Evolutionary conservation across 345 rosid species (phyloP).

Genomic region (Rhodamnia rubescens): DNA sequence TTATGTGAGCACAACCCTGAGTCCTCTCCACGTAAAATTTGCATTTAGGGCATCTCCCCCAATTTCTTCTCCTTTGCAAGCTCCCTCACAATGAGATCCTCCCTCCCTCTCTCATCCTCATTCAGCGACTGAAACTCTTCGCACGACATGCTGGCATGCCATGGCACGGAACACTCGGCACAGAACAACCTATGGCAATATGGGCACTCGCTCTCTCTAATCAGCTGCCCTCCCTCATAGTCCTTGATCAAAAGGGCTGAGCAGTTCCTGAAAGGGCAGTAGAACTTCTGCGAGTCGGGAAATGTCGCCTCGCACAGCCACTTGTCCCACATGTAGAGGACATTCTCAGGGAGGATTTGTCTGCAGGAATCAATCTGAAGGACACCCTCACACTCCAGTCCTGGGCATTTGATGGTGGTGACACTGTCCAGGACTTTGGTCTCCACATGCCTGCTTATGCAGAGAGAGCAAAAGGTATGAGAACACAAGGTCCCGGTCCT

Average conservation of each 20-base stretch:
- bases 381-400: constrained; percentile 20
- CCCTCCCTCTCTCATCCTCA: constrained; percentile 22
- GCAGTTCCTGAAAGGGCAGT: constrained; percentile 73
- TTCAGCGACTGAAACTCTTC: constrained; percentile 18
- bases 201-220: constrained; percentile 55
- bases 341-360: constrained; percentile 23
- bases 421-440: constrained; percentile 15
- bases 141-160: constrained; percentile 26
- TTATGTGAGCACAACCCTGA: constrained; percentile 29
- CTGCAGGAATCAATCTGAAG: constrained; percentile 38
- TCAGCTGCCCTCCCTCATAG: constrained; percentile 3
- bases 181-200: constrained; percentile 48
- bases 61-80: constrained; percentile 24
- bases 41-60: constrained; percentile 36
- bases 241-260: constrained; percentile 37
- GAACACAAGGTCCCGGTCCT: constrained; percentile 13
- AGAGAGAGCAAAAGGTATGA: constrained; percentile 41
- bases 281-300: constrained; percentile 12
- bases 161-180: constrained; percentile 22
- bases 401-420: constrained; percentile 40
- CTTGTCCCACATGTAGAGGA: constrained; percentile 51
- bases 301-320: constrained; percentile 36
- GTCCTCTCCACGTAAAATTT: constrained; percentile 26
- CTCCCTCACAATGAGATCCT: constrained; percentile 29
- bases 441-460: constrained; percentile 36